phyloP scores from a whole-genome alignment of 2,329 filamentous ascomycete genomes.

The Cladorrhinum sp. region DNA sequence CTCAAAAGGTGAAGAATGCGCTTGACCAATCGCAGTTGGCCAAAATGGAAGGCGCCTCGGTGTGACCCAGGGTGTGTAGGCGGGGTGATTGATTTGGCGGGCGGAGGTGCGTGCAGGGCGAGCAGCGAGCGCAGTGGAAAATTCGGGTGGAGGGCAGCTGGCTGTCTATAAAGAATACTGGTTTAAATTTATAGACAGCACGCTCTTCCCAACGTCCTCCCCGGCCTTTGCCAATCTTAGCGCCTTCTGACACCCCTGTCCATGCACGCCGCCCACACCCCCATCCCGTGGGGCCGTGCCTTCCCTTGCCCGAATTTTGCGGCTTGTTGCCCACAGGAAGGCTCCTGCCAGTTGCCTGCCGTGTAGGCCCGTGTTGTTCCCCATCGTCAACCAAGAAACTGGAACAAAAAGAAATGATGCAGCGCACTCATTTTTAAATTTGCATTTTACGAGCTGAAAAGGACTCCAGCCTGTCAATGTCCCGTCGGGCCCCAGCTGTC shows the following conservation, averaged over 20 bases:
- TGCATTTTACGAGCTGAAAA: background rate
- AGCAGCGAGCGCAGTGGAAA: constrained; percentile 27
- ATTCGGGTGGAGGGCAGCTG: constrained; percentile 28
- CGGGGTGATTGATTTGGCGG: constrained; percentile 14
- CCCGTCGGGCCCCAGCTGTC: background rate
- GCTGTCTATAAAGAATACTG: constrained; percentile 31
- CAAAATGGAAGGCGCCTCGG: constrained; percentile 5
- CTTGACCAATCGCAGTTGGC: constrained; percentile 1
- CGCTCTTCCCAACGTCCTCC: constrained; percentile 28
- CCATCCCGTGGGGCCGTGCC: constrained; percentile 20
- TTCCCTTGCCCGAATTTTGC: constrained; percentile 7
- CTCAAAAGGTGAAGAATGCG: background rate
- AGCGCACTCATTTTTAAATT: constrained; percentile 7
- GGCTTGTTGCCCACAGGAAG: constrained; percentile 1
- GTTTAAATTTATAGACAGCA: constrained; percentile 32
- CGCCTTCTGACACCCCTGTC: constrained; percentile 25
- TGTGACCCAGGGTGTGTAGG: constrained; percentile 18
- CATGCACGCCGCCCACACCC: constrained; percentile 25
- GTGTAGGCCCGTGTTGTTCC: background rate
- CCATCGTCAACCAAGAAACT: constrained; percentile 12
- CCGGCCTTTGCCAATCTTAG: constrained; percentile 27
- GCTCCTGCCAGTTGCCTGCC: constrained; percentile 1
- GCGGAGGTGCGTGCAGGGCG: constrained; percentile 22
- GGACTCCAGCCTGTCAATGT: background rate
- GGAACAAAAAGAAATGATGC: constrained; percentile 3